Evolutionary conservation across 768 basidiomycete genomes (phyloP), one percentile per base, ranked within the genome.

Genomic region (Boletus sensibilis): DNA sequence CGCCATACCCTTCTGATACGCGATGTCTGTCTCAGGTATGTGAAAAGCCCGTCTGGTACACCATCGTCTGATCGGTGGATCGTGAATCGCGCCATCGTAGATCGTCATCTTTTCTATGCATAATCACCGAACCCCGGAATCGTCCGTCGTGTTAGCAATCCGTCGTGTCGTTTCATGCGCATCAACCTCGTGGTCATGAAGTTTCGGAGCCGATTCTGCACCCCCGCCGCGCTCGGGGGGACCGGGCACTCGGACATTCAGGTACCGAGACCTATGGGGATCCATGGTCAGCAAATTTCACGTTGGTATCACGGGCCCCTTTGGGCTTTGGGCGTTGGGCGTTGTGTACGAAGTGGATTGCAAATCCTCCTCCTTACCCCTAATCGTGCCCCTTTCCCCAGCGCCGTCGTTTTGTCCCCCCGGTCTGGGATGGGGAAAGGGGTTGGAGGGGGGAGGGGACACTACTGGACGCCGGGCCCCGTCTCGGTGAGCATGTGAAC

Each of bases 21-120:
- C 41, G 44, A 35, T n/a, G 21, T 16, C 54, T 52, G 50, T 57
- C 41, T 52, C 55, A 58, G 34, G 54, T 57, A 23, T 57, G 35
- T 27, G 38, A 25, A 31, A 33, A 21, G 14, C 20, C 20, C 33
- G 29, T 27, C 29, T 13, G 21, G 23, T 48, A 23, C 8, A 45
- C 16, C 11, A 38, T 18, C 25, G 16, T 18, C 35, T 8, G 45
- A 60, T 50, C 27, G 10, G 16, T 46, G 21, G 23, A 56, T 56
- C 55, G 33, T 27, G 49, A 39, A 62, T 62, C 42, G 25, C 23
- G 18, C 39, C 52, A 43, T 55, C 33, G 23, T 33, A 40, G 59
- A 41, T 50, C 43, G 18, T 6, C 44, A 5, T 18, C 13, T 18
- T 27, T n/a, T 6, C 13, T 5, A 16, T 27, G 11, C 20, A 34